Base-by-base conservation (phyloP, 139 green algal genomes). In the Closterium sp. region DNA sequence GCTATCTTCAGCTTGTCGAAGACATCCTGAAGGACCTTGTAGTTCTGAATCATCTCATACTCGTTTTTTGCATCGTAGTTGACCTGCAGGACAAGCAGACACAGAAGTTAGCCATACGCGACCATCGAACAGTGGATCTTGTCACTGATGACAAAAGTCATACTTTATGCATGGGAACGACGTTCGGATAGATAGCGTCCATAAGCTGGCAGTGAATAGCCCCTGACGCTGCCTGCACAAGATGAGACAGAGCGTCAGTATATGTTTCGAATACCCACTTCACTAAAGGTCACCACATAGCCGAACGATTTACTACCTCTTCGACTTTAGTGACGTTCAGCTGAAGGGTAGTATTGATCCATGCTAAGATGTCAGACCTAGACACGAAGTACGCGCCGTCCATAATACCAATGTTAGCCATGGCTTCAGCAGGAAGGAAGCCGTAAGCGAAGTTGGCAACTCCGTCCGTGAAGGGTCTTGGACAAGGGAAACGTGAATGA, bases 1-100 rank as follows among this genome's bases (percentile, higher is more conserved):
- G 97, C 93, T 21, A 99, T 95, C 21, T 96, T 96, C 1, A 97
- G 93, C 95, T 98, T 98, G 91, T 96, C 97, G 92, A 99, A 99
- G 4, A 96, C 96, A 43, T 97, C 95, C 91, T 99, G 98, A 36
- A 99, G 95, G 19, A 98, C 95, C 94, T 99, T 99, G 96, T 99
- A 99, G 93, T 99, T 99, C 91, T 96, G 96, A 38, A 99, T 97
- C 93, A 97, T 97, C 83, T 99, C 97, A 89, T 98, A 98, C 90
- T 99, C 97, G 64, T 94, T 97, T 84, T 96, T 97, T n/a, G 98
- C 97, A 91, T 99, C 98, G 95, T 98, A 99, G 92, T 99, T 98
- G 5, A 99, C 96, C 96, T 98, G 94, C 38, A 91, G 4, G 81
- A 23, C 43, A 69, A 25, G 12, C 43, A 69, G 12, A 25, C 43